Conservation (phyloP, 139 green algal species). For the Spirogloea muscicola region DNA sequence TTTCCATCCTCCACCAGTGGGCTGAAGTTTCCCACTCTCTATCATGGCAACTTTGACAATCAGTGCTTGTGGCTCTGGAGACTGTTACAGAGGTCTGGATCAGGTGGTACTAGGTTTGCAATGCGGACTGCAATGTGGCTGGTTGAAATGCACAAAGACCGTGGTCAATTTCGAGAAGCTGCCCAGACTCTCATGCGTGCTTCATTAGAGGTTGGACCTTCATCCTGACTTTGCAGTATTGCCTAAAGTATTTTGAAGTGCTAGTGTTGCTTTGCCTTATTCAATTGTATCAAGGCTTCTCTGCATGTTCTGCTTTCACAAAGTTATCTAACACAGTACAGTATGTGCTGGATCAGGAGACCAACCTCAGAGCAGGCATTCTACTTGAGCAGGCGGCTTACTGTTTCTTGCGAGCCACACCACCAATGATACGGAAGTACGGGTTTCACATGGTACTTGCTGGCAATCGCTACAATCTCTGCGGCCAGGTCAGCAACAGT, state of each 20-base stretch:
- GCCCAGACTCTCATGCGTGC: constrained; percentile 64
- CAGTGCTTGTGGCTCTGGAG: too few species aligned
- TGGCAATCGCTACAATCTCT: constrained; percentile 74
- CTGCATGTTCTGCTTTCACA: too few species aligned
- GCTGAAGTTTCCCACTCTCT: neutral
- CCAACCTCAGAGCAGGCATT: constrained; percentile 65
- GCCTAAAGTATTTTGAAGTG: too few species aligned
- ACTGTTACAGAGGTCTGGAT: constrained; percentile 13
- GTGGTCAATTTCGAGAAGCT: constrained; percentile 51
- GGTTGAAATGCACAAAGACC: constrained; percentile 37
- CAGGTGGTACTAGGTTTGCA: constrained; percentile 48
- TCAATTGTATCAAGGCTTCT: too few species aligned
- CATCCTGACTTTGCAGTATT: too few species aligned
- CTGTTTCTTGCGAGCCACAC: constrained; percentile 58
- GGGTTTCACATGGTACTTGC: constrained; percentile 88
- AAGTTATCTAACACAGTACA: too few species aligned
- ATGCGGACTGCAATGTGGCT: constrained; percentile 58
- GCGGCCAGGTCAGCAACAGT: too few species aligned
- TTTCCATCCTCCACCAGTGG: neutral
- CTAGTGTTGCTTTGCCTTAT: neutral
- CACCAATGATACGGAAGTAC: constrained; percentile 60
- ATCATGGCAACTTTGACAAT: too few species aligned
- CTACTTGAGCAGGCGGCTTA: constrained; percentile 82
- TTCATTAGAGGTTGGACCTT: constrained; percentile 41
- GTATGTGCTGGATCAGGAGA: constrained; percentile 27